Evolutionary conservation across 495 filamentous ascomycete genomes (phyloP).

Genomic region (Penicillium flavigenum): DNA sequence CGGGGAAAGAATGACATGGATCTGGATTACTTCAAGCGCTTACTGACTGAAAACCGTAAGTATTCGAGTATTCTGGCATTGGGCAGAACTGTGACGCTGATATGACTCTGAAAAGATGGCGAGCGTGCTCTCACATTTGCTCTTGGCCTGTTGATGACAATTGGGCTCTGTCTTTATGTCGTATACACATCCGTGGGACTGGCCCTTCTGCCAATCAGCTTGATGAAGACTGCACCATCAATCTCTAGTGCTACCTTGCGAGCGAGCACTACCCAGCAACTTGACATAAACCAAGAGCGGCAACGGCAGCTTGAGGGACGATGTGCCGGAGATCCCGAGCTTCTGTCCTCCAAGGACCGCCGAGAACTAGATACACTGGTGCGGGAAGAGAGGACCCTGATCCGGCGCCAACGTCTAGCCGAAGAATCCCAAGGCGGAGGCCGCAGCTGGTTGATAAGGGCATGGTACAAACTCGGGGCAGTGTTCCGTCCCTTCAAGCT

Average conservation of each 20-base stretch:
- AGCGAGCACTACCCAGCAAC: conserved; percentile 70
- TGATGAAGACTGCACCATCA: conserved; percentile 86
- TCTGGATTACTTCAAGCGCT: conserved; percentile 84
- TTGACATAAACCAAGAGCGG: conserved; percentile 84
- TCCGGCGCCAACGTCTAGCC: conserved; percentile 82
- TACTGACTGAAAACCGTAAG: conserved; percentile 79
- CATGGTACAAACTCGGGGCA: conserved; percentile 75
- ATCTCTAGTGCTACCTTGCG: conserved; percentile 73
- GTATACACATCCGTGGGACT: conserved; percentile 87
- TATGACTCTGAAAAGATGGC: conserved; percentile 54
- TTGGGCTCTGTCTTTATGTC: conserved; percentile 81
- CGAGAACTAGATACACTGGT: conserved; percentile 83
- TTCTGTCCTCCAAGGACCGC: conserved; percentile 78
- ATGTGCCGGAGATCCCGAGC: conserved; percentile 70
- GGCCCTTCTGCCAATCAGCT: conserved; percentile 80
- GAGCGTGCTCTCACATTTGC: conserved; percentile 90
- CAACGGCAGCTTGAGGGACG: conserved; percentile 88
- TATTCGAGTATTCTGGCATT: conserved; percentile 10
- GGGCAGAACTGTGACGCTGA: conserved; percentile 8
- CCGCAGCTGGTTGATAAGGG: conserved; percentile 63
- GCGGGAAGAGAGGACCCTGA: conserved; percentile 87
- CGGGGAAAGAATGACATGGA: conserved; percentile 61
- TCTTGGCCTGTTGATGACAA: conserved; percentile 76
- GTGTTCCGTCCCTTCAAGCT: conserved; percentile 82
- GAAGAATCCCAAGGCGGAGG: conserved; percentile 76